These are phyloP conservation scores for Malassezia japonica DNA, from an alignment of 1,284 basidiomycete species.

Conservation along the genomic window DNA sequence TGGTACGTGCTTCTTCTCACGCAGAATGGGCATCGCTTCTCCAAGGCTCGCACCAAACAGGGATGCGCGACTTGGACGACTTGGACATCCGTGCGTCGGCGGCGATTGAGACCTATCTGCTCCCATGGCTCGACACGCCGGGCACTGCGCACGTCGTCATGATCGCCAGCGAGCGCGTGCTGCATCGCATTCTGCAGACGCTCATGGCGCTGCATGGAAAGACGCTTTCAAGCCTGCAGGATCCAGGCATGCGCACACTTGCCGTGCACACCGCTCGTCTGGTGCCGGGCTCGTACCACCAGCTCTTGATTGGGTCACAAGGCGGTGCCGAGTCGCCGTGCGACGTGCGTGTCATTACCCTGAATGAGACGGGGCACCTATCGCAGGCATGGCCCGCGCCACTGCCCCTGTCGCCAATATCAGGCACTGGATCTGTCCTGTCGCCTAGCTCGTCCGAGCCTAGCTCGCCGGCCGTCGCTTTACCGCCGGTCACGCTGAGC, in stretches of 20 bases:
- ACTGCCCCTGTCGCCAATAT: too few relatives aligned
- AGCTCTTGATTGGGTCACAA: neutral
- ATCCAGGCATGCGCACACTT: neutral
- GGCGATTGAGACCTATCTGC: neutral
- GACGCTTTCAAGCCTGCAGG: neutral
- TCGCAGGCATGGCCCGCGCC: neutral
- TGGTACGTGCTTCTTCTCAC: neutral
- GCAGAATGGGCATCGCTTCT: too few relatives aligned
- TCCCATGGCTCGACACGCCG: neutral
- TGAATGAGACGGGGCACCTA: conserved; percentile 11
- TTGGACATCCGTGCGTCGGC: conserved; percentile 1
- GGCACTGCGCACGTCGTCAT: neutral
- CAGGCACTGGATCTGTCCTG: too few relatives aligned
- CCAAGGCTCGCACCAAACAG: too few relatives aligned
- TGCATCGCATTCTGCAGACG: conserved; percentile 4
- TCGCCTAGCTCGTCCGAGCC: neutral
- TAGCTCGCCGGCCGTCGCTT: neutral
- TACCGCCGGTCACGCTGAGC: neutral
- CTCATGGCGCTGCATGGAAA: conserved; percentile 2
- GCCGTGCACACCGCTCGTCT: neutral
- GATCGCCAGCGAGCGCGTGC: neutral
- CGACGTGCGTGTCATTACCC: conserved; percentile 4
- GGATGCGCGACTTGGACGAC: neutral
- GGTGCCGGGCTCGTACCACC: conserved; percentile 6
- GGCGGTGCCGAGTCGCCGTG: neutral